Percentiles rank a stretch among this genome's conserved stretches.
phyloP scores from a whole-genome alignment of 495 filamentous ascomycete species.

The Neurospora discreta region DNA sequence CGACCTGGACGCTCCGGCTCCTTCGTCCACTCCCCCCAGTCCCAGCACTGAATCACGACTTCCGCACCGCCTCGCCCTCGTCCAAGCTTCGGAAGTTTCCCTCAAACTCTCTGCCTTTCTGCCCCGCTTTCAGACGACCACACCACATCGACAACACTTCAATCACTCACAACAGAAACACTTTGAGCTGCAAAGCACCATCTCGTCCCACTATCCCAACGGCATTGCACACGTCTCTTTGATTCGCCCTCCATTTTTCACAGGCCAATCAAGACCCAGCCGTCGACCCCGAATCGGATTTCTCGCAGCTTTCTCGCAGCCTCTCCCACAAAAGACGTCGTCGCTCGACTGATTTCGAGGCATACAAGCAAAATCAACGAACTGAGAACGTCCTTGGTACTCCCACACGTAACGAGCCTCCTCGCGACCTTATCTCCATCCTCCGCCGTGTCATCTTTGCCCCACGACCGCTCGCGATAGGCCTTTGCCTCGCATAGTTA shows the following conservation, averaged over 20 bases:
- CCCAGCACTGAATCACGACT: neutral
- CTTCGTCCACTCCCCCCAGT: neutral
- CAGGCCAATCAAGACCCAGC: neutral
- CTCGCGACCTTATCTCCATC: neutral
- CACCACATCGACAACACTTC: neutral
- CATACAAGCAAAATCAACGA: neutral
- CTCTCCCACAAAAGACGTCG: neutral
- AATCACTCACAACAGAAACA: neutral
- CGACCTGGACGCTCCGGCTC: neutral
- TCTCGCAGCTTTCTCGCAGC: neutral
- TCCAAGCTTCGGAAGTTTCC: neutral
- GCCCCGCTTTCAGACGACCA: neutral
- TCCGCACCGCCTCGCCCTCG: neutral
- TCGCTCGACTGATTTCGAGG: neutral
- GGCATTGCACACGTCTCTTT: neutral
- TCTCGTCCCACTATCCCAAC: neutral
- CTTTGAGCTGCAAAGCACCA: neutral
- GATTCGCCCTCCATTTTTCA: neutral
- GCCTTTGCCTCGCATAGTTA: neutral
- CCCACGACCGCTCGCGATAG: neutral
- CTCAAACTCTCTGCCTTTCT: neutral
- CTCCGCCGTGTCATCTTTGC: neutral
- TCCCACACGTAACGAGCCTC: neutral
- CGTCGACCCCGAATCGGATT: neutral
- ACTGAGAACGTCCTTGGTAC: neutral